phyloP scores from a whole-genome alignment of 768 basidiomycete genomes.

The Termitomyces sp. region DNA sequence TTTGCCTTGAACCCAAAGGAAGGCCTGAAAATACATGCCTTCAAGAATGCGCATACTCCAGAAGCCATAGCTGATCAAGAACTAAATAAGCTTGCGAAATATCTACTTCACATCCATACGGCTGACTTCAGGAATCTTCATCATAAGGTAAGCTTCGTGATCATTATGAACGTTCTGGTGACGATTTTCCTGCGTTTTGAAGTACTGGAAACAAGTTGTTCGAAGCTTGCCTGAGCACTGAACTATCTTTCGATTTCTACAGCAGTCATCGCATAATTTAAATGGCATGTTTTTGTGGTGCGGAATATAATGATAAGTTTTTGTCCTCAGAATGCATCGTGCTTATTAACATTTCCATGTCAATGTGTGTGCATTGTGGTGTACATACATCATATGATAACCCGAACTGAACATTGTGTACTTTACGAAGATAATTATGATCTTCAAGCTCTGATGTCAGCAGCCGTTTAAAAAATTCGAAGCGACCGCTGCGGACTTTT shows the following conservation, averaged over 20 bases:
- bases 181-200: background rate
- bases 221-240: conserved; percentile 27
- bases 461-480: background rate
- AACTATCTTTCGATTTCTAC: background rate
- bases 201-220: conserved; percentile 50
- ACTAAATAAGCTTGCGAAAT: conserved; percentile 55
- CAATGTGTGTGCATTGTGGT: background rate
- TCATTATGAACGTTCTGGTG: background rate
- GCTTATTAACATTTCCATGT: background rate
- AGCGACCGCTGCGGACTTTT: background rate
- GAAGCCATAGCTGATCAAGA: conserved; percentile 64
- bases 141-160: conserved; percentile 50
- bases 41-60: conserved; percentile 69
- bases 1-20: conserved; percentile 84
- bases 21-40: conserved; percentile 80
- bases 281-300: background rate
- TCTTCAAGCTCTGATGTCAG: background rate
- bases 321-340: background rate
- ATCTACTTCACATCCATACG: conserved; percentile 54
- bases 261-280: background rate
- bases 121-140: conserved; percentile 58
- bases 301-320: background rate
- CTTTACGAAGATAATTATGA: background rate
- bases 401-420: background rate
- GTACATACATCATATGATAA: background rate